Evolutionary conservation across 495 filamentous ascomycete genomes (phyloP).

Genomic region (Trichocladium antarcticum): DNA sequence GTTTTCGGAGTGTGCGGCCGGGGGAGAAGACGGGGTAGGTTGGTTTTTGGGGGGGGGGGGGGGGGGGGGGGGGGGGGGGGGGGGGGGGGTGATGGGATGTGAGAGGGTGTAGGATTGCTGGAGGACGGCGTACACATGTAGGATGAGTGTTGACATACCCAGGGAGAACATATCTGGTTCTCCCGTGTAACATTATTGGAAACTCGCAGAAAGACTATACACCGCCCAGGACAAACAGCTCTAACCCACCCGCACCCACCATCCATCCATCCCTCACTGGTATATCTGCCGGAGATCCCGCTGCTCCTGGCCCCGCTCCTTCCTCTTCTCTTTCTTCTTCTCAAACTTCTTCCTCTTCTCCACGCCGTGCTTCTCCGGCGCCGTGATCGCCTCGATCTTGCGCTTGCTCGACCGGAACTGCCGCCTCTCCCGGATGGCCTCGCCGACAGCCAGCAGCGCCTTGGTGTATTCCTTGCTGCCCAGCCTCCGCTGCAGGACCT

Average conservation of each 20-base stretch:
- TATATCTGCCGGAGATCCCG: slow-evolving; percentile 46
- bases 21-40: background rate
- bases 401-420: slow-evolving; percentile 67
- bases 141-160: slow-evolving; percentile 10
- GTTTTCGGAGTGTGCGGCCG: slow-evolving; percentile 18
- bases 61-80: background rate
- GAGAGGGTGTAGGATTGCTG: background rate
- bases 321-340: slow-evolving; percentile 71
- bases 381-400: slow-evolving; percentile 69
- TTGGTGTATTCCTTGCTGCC: slow-evolving; percentile 69
- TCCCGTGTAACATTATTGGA: slow-evolving; percentile 5
- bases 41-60: too few relatives aligned
- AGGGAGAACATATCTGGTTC: background rate
- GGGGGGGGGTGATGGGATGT: background rate
- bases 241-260: background rate
- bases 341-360: slow-evolving; percentile 80
- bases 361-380: slow-evolving; percentile 64
- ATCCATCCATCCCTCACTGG: background rate
- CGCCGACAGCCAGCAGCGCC: slow-evolving; percentile 54
- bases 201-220: background rate
- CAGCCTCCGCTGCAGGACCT: slow-evolving; percentile 65
- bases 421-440: slow-evolving; percentile 55
- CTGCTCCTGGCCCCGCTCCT: slow-evolving; percentile 59
- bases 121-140: background rate
- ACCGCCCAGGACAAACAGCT: background rate